Conservation (phyloP, 2,329 filamentous ascomycete species). For the Westerdykella ornata region DNA sequence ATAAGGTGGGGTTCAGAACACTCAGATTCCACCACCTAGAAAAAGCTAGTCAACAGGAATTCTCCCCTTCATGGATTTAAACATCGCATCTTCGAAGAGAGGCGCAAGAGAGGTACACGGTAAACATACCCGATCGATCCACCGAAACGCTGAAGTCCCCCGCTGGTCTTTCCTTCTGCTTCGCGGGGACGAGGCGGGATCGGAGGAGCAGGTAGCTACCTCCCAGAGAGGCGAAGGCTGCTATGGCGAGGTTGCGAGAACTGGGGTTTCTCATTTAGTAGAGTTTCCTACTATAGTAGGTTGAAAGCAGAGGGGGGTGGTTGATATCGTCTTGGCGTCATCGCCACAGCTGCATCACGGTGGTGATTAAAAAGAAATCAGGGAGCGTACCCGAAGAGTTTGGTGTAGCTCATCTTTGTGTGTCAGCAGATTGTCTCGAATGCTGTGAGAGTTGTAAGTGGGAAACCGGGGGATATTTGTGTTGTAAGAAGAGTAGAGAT, state of each 20-base stretch:
- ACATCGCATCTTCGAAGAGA: background rate
- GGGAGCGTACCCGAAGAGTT: no score
- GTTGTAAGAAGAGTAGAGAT: no score
- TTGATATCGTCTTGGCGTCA: no score
- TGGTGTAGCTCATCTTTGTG: no score
- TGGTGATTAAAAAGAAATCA: no score
- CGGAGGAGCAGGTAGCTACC: constrained; percentile 31
- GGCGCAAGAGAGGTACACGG: background rate
- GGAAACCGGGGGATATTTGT: no score
- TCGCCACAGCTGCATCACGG: no score
- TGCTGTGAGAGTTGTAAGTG: no score
- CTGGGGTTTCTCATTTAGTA: constrained; percentile 18
- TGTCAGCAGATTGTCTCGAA: no score
- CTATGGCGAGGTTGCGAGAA: constrained; percentile 26
- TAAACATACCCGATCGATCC: constrained; percentile 29
- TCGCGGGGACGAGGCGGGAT: constrained; percentile 22
- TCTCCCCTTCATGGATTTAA: background rate
- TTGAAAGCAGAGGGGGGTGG: no score
- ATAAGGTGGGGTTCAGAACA: no score
- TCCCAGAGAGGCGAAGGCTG: constrained; percentile 28
- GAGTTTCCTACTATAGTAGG: constrained; percentile 6
- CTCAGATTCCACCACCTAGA: background rate
- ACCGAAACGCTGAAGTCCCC: constrained; percentile 35
- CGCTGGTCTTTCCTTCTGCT: constrained; percentile 20
- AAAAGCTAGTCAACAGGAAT: background rate